Percentiles rank a stretch among this genome's conserved stretches.
These are phyloP conservation scores for Populus tomentosa DNA, from an alignment of 441 rosid species.

Conservation along the genomic window DNA sequence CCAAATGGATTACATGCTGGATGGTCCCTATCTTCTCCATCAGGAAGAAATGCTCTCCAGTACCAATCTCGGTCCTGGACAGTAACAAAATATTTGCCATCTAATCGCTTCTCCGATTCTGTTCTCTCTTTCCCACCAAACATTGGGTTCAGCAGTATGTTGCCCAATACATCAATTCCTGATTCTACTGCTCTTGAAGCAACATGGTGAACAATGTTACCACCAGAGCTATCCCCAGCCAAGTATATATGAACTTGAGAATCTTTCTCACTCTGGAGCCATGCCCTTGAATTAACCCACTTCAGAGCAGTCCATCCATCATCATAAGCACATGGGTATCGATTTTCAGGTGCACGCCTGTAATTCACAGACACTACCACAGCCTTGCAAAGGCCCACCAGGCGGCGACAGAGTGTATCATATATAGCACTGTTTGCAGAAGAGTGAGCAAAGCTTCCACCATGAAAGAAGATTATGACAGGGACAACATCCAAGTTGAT, in stretches of 20 bases:
- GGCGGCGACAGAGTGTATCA: slow-evolving; percentile 81
- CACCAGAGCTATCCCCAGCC: slow-evolving; percentile 95
- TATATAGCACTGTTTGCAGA: slow-evolving; percentile 85
- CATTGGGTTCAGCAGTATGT: slow-evolving; percentile 85
- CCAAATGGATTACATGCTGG: slow-evolving; percentile 94
- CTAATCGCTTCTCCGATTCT: slow-evolving; percentile 67
- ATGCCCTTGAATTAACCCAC: slow-evolving; percentile 75
- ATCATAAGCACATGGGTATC: slow-evolving; percentile 83
- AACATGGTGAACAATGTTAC: slow-evolving; percentile 86
- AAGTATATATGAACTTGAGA: slow-evolving; percentile 66
- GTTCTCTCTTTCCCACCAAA: slow-evolving; percentile 82
- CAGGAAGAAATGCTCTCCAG: slow-evolving; percentile 85
- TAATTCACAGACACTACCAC: slow-evolving; percentile 89
- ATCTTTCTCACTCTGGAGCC: slow-evolving; percentile 72
- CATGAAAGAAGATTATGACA: slow-evolving; percentile 86
- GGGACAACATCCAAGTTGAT: slow-evolving; percentile 66
- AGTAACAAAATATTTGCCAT: slow-evolving; percentile 83
- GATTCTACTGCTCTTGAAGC: slow-evolving; percentile 60
- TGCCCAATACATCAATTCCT: slow-evolving; percentile 61
- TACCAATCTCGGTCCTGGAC: slow-evolving; percentile 89
- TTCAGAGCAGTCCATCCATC: slow-evolving; percentile 93
- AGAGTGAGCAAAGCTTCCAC: slow-evolving; percentile 96
- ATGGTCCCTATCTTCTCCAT: slow-evolving; percentile 80
- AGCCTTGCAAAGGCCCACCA: slow-evolving; percentile 55
- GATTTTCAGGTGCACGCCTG: slow-evolving; percentile 83